phyloP scores from a whole-genome alignment of 805 yeast species.

The Saturnispora quitensis region DNA sequence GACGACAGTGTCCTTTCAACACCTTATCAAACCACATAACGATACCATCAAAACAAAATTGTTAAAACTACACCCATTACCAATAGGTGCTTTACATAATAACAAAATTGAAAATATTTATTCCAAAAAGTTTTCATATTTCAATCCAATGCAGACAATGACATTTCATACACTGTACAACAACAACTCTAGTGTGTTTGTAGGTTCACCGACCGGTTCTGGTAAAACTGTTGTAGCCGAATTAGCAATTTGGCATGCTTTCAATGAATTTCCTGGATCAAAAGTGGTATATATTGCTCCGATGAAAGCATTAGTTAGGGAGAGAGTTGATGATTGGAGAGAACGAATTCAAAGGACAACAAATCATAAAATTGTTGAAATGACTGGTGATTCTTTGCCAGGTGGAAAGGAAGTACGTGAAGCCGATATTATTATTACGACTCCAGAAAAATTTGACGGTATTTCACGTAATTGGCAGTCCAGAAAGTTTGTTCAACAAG shows the following conservation, averaged over 20 bases:
- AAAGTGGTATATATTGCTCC: conserved; percentile 84
- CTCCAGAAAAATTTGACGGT: conserved; percentile 85
- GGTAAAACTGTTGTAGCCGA: conserved; percentile 98
- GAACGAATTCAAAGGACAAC: conserved; percentile 40
- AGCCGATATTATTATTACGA: conserved; percentile 71
- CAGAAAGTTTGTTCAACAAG: conserved; percentile 62
- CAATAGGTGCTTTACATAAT: conserved; percentile 70
- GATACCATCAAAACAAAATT: conserved; percentile 80
- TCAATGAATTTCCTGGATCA: conserved; percentile 67
- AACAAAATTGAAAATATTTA: conserved; percentile 61
- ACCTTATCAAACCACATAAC: conserved; percentile 78
- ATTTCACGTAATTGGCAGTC: conserved; percentile 81
- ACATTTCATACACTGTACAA: conserved; percentile 83
- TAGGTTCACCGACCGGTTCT: conserved; percentile 98
- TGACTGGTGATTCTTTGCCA: conserved; percentile 78
- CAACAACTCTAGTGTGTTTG: conserved; percentile 67
- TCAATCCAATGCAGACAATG: conserved; percentile 99
- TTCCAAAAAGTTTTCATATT: conserved; percentile 59
- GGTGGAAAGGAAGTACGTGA: conserved; percentile 55
- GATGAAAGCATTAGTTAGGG: conserved; percentile 80
- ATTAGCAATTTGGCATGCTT: conserved; percentile 94
- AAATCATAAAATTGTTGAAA: conserved; percentile 51
- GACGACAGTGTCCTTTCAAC: conserved; percentile 79
- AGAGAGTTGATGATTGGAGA: conserved; percentile 77
- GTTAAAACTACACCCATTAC: conserved; percentile 75